Evolutionary conservation across 768 basidiomycete genomes (phyloP), one percentile per base, ranked within the genome.

Genomic region (Collybiopsis confluens): DNA sequence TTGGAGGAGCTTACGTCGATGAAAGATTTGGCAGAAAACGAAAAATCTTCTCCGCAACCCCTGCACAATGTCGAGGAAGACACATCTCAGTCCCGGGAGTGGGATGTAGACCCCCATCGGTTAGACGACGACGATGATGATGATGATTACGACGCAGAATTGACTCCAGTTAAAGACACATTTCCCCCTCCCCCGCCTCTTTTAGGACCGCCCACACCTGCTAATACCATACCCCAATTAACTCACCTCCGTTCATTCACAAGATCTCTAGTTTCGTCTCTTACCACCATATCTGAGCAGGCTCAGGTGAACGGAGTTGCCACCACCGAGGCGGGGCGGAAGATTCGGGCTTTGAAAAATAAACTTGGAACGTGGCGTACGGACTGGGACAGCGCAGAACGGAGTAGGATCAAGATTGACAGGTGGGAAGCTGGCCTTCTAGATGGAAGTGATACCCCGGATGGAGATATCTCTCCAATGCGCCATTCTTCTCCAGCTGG

Each of bases 231-330:
- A 44, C 76, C 83, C 1, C 85, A 89, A 54, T 74, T 94, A 45
- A 73, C 81, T 2, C 78, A 88, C 58, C 73, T 93, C 54, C 86
- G 91, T 40, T 78, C 82, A 21, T 79, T 83, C 64, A 94, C 92
- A 0, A 67, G 83, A 8, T 86, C 89, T 8, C 80, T 93, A 48
- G 83, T 88, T 43, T 71, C 84, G 21, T 87, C 90, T 10, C 78
- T 95, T 42, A 79, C 84, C 2, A 80, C 83, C 30, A 82, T 93
- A 58, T 90, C 88, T 23, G 92, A 95, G 62, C 89, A 92, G 56
- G 88, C 90, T 13, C 92, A 95, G 65, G 90, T 92, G 46, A 91
- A 92, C 62, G 83, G 86, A 9, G 92, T 88, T 1, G 87, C 86
- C 3, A 86, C 89, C 9, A 84, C 90, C 1, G 92, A 95, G 54